Percentiles rank a stretch among this genome's conserved stretches.
Conservation (phyloP, 495 filamentous ascomycete species). For the Penicillium parvum region DNA sequence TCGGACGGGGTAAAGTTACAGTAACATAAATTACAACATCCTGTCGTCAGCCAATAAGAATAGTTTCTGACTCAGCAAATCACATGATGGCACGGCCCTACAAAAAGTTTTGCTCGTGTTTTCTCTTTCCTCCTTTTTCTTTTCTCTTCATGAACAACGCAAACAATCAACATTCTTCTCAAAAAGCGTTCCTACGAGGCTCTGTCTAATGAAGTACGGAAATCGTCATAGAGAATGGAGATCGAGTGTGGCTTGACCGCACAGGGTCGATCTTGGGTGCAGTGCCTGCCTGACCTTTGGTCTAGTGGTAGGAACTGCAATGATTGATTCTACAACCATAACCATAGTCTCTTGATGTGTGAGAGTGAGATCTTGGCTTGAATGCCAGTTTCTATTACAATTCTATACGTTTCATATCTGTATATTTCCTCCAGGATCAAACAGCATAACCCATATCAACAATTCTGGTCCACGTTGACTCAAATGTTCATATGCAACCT, state of each 20-base stretch:
- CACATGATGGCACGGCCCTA: constrained; percentile 15
- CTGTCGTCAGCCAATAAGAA: neutral
- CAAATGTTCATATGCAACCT: neutral
- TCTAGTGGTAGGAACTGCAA: constrained; percentile 59
- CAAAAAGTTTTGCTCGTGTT: constrained; percentile 13
- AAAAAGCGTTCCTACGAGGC: constrained; percentile 61
- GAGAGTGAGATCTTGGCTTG: neutral
- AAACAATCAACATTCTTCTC: constrained; percentile 58
- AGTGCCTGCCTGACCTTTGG: constrained; percentile 45
- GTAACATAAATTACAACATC: neutral
- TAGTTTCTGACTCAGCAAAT: constrained; percentile 1
- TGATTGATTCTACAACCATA: constrained; percentile 60
- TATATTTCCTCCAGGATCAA: constrained; percentile 6
- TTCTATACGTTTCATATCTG: constrained; percentile 8
- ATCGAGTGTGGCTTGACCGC: constrained; percentile 33
- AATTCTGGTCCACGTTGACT: neutral
- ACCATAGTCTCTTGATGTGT: constrained; percentile 2
- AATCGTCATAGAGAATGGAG: constrained; percentile 66
- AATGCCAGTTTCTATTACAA: constrained; percentile 12
- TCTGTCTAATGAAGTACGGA: constrained; percentile 55
- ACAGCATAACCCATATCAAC: too few species aligned
- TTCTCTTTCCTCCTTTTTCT: constrained; percentile 30
- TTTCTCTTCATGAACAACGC: constrained; percentile 62
- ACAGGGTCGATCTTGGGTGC: constrained; percentile 66
- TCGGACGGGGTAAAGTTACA: constrained; percentile 14